Base-by-base conservation (phyloP, 1,284 basidiomycete species). In the Athelia sp. region DNA sequence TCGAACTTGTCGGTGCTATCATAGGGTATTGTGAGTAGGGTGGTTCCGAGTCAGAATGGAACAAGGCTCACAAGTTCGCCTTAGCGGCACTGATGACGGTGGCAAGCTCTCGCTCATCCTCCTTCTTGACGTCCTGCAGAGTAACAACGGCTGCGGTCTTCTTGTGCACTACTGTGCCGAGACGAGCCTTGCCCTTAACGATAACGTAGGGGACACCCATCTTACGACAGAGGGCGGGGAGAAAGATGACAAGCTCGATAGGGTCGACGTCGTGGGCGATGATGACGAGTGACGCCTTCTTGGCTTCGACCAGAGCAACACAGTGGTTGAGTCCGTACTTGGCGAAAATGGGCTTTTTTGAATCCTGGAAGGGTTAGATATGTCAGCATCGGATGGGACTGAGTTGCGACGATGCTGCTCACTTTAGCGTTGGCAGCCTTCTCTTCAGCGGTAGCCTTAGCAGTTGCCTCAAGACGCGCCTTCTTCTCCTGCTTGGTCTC, bases 181-280 rank as follows among this genome's bases (percentile, higher is more conserved):
- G 89, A 68, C 96, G 92, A 51, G 95, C 90, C 78, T 98, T 98
- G 76, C 87, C 88, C 82, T 98, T 97, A 64, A 98, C 93, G 62
- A 99, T 98, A 58, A 96, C 93, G 75, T 98, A 98, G 31, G 93
- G 93, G 46, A 98, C 86, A 68, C 94, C 95, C 94, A 98, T 97
- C 87, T 98, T 98, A 72, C 94, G 86, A 81, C 96, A 99, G 56
- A 98, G 87, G 52, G 96, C 94, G 54, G 96, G 96, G 53, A 99
- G 81, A 89, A 94, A 98, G 74, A 99, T 83, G 59, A 96, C 93
- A 62, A 99, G 89, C 74, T 99, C 96, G 57, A 98, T 96, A 49
- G 96, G 96, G 80, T 98, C 96, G 58, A 98, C 96, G 71, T 99
- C 96, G 69, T 98, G 93, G 50, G 93, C 93, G 62, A 99, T 97